A percentile compares a stretch with the other conserved stretches of the same genome.
phyloP scores from a whole-genome alignment of 768 basidiomycete genomes.

The Solioccasus polychromus region DNA sequence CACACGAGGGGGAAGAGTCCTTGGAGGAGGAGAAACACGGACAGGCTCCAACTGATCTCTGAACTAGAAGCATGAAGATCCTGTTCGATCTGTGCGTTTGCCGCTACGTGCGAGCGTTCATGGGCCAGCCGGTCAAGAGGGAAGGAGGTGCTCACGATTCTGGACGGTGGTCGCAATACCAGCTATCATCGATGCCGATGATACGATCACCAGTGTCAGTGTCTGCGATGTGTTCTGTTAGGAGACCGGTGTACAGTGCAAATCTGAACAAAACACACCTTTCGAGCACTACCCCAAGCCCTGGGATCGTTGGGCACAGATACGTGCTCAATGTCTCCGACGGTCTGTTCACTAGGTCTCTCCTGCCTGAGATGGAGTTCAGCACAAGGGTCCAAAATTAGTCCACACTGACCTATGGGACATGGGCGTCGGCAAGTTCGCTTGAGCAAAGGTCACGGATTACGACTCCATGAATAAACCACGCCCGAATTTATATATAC shows the following conservation, averaged over 20 bases:
- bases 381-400: background rate
- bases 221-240: conserved; percentile 14
- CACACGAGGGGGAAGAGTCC: conserved; percentile 66
- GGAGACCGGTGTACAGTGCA: no score
- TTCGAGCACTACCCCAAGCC: conserved; percentile 51
- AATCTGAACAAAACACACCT: conserved; percentile 35
- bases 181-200: conserved; percentile 28
- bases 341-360: background rate
- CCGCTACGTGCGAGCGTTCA: conserved; percentile 41
- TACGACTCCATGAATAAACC: conserved; percentile 1
- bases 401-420: conserved; percentile 6
- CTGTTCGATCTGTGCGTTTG: conserved; percentile 60
- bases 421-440: conserved; percentile 5
- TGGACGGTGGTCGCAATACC: conserved; percentile 25
- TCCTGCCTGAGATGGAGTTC: conserved; percentile 3
- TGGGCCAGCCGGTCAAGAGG: background rate
- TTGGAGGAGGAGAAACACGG: conserved; percentile 69
- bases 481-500: conserved; percentile 1
- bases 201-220: conserved; percentile 24
- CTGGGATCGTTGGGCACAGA: conserved; percentile 59
- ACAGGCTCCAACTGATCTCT: conserved; percentile 66
- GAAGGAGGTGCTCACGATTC: conserved; percentile 21
- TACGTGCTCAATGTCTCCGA: conserved; percentile 35
- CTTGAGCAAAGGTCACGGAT: background rate
- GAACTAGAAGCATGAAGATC: conserved; percentile 58